Evolutionary conservation across 495 filamentous ascomycete species (phyloP).

Genomic region (Melanomma pulvis-pyrius): DNA sequence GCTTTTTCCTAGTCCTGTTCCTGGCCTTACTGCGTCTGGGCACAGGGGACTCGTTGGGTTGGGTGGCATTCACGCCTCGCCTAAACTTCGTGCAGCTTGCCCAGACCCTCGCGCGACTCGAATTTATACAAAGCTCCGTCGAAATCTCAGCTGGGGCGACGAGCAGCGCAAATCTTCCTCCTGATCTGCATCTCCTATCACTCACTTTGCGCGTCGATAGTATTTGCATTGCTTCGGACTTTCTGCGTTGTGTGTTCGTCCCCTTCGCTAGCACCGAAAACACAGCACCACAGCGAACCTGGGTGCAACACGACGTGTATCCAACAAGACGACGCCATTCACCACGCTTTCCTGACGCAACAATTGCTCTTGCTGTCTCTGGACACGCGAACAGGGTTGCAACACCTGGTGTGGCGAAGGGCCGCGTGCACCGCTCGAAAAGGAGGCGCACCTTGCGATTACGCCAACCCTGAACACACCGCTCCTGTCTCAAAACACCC

Average conservation of each 20-base stretch:
- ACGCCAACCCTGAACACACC: slow-evolving; percentile 17
- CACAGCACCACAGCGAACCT: background rate
- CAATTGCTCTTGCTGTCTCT: background rate
- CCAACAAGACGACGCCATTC: background rate
- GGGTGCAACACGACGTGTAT: background rate
- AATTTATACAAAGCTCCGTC: slow-evolving; percentile 6
- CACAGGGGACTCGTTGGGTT: background rate
- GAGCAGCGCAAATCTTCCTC: background rate
- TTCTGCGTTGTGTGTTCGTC: no score
- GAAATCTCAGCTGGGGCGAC: background rate
- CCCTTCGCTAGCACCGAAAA: background rate
- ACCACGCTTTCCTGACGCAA: background rate
- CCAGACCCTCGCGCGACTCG: background rate
- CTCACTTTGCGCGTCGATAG: background rate
- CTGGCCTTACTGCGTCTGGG: background rate
- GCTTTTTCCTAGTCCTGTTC: background rate
- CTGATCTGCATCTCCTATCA: background rate
- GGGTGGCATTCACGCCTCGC: background rate
- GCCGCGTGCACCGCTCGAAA: background rate
- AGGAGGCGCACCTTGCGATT: background rate
- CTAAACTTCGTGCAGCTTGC: background rate
- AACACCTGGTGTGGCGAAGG: background rate
- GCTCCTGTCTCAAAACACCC: slow-evolving; percentile 19
- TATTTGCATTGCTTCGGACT: no score
- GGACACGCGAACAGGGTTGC: background rate